Evolutionary conservation across 2,329 filamentous ascomycete genomes (phyloP), one percentile per base, ranked within the genome.

Genomic region (Botrytis hyacinthi): DNA sequence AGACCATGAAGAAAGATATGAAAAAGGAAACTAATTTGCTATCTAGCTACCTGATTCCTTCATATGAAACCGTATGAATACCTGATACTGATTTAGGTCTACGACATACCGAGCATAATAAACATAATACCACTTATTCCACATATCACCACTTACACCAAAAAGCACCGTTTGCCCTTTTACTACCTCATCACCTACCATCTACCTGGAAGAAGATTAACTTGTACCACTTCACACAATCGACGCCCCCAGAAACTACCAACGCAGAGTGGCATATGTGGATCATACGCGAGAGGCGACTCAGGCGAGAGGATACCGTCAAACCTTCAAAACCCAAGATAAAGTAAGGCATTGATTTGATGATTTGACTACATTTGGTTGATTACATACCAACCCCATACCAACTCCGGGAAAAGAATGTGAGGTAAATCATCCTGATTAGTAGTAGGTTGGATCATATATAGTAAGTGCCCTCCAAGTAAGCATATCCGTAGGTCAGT

Each of bases 221-320:
- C 35, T 29, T 67, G 22, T 29, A 67, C 65, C 46, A 67, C 65
- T 22, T 40, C 65, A 67, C 65, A 67, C 46, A 20, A 67, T 67
- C 32, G 46, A 51, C 46, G 46, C 65, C 37, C 65, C 46, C 46
- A 67, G 46, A 67, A 67, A 67, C 46, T 40, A 67, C 65, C 65
- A 67, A 54, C 65, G 65, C 65, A 67, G 46, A 67, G 65, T 67
- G 32, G 65, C 65, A 67, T 67, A 67, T 67, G 65, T 67, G 65
- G 65, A 67, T 54, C 65, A 67, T 67, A 54, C 65, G 65, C 57
- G 59, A 71, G 60, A 70, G 60, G 63, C 40, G 54, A 46, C 57
- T 60, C 32, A 61, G 59, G 59, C 59, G 59, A 40, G 59, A 37
- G 59, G 20, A 70, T 57, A 57, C 51, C n/a, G n/a, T 35, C 35